Base-by-base conservation (phyloP, 148 eudicot genomes). In the Oxyria digyna region DNA sequence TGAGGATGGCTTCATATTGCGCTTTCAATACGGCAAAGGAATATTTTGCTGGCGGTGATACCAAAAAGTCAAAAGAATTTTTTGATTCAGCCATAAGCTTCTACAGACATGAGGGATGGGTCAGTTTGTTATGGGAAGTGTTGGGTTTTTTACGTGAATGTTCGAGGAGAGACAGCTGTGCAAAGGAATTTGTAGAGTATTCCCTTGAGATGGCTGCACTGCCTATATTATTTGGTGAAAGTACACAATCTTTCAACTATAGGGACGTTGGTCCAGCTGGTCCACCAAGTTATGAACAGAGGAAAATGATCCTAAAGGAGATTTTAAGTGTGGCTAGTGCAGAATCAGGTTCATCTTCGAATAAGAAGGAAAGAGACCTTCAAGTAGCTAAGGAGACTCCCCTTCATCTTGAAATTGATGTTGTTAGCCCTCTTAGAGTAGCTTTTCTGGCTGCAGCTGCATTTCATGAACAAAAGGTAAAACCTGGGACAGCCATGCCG, bases 121-220 rank as follows among this genome's bases (percentile, higher is more conserved):
- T 81, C 11, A 78, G 84, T 33, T 80, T 91, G 75, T 83, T 95
- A 67, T 95, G 99, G 99, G 96, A 88, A 70, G 86, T 79, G 75
- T 80, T 95, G 78, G 99, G 97, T 68, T 95, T 85, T 73, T 80
- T 95, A 66, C 86, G 93, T 67, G 97, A 95, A 80, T 95, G 99
- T 77, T 81, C 99, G 45, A 85, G 82, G 76, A 78, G 17, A 68
- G 84, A 81, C 71, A 79, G 84, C 66, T 83, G 82, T 18, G 80
- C 82, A n/a, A 87, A 88, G 75, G 97, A 88, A 71, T 94, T 88
- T 83, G 77, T 84, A 0, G 93, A 88, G 76, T 85, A 87, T 72
- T 91, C 99, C 52, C 90, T 95, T 80, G 99, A 95, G 83, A 91
- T 95, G 97, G 91, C 99, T 74, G 91, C 97, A 21, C 69, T 95